Percentiles rank a stretch among this genome's conserved stretches.
Conservation (phyloP, 306 rosid genomes). For the Citrullus mucosospermus region DNA sequence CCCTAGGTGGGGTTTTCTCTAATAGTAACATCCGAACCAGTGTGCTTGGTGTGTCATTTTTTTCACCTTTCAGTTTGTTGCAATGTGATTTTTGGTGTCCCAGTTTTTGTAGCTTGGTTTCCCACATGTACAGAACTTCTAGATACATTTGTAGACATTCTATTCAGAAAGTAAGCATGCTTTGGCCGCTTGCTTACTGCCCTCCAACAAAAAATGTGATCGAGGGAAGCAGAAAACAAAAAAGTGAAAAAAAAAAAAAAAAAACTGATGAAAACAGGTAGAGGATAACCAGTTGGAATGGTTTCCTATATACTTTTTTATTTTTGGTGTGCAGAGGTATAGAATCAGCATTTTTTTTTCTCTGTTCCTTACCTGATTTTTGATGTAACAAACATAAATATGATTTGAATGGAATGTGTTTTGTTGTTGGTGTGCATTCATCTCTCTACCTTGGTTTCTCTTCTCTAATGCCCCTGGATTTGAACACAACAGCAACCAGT, state of each 20-base stretch:
- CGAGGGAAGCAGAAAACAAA: not conserved
- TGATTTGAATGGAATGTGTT: conserved; percentile 66
- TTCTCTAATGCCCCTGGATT: conserved; percentile 13
- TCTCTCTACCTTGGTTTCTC: conserved; percentile 19
- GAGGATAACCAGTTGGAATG: conserved; percentile 45
- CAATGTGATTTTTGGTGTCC: conserved; percentile 46
- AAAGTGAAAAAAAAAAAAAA: not conserved
- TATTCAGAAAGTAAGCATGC: conserved; percentile 64
- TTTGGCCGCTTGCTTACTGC: conserved; percentile 50
- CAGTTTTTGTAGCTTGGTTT: conserved; percentile 60
- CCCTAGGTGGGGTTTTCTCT: conserved; percentile 5
- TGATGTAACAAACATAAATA: conserved; percentile 60
- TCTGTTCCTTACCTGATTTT: conserved; percentile 25
- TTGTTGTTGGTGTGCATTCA: conserved; percentile 75
- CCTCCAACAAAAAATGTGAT: conserved; percentile 46
- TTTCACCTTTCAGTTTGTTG: conserved; percentile 40
- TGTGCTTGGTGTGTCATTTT: conserved; percentile 62
- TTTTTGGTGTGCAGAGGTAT: conserved; percentile 67
- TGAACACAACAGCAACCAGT: not conserved
- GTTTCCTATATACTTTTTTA: conserved; percentile 15
- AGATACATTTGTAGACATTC: conserved; percentile 35
- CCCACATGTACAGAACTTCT: conserved; percentile 60
- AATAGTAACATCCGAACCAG: conserved; percentile 13
- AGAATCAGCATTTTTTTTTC: conserved; percentile 27
- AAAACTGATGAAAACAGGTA: conserved; percentile 9